These are phyloP conservation scores for Pneumocystis carinii DNA, from an alignment of 1,139 yeast species.

Conservation along the genomic window DNA sequence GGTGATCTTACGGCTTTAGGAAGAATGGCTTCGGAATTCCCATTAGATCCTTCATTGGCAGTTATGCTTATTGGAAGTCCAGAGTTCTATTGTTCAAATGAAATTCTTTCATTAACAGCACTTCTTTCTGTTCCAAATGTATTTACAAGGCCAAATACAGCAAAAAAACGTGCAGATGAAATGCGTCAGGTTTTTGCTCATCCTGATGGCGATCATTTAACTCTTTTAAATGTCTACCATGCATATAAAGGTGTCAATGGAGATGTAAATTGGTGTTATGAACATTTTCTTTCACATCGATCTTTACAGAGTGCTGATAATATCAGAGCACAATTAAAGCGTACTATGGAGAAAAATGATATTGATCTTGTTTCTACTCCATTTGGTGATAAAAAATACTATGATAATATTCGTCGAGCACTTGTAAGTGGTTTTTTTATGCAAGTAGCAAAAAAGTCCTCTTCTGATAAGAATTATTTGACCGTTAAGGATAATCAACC, in stretches of 20 bases:
- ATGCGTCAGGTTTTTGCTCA: slow-evolving; percentile 79
- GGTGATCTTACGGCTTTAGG: slow-evolving; percentile 85
- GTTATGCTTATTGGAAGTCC: slow-evolving; percentile 83
- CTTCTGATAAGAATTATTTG: slow-evolving; percentile 60
- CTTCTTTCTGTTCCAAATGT: slow-evolving; percentile 84
- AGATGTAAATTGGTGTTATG: slow-evolving; percentile 63
- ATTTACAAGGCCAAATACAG: slow-evolving; percentile 84
- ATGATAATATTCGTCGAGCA: slow-evolving; percentile 70
- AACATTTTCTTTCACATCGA: slow-evolving; percentile 69
- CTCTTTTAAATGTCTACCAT: slow-evolving; percentile 74
- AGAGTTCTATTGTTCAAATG: slow-evolving; percentile 74
- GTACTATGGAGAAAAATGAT: slow-evolving; percentile 72
- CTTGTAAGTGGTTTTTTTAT: slow-evolving; percentile 87
- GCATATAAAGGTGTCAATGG: slow-evolving; percentile 54
- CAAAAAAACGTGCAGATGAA: slow-evolving; percentile 83
- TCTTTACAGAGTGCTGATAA: slow-evolving; percentile 71
- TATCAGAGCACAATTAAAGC: slow-evolving; percentile 66
- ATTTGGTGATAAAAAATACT: slow-evolving; percentile 45
- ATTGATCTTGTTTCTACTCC: slow-evolving; percentile 59
- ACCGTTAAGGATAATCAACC: slow-evolving; percentile 95
- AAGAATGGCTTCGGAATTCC: slow-evolving; percentile 79
- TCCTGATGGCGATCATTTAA: slow-evolving; percentile 89
- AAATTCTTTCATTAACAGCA: slow-evolving; percentile 75
- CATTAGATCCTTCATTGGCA: slow-evolving; percentile 89
- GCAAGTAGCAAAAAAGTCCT: slow-evolving; percentile 87